phyloP scores from a whole-genome alignment of 1,139 yeast genomes.

The Suhomyces atakaporum region DNA sequence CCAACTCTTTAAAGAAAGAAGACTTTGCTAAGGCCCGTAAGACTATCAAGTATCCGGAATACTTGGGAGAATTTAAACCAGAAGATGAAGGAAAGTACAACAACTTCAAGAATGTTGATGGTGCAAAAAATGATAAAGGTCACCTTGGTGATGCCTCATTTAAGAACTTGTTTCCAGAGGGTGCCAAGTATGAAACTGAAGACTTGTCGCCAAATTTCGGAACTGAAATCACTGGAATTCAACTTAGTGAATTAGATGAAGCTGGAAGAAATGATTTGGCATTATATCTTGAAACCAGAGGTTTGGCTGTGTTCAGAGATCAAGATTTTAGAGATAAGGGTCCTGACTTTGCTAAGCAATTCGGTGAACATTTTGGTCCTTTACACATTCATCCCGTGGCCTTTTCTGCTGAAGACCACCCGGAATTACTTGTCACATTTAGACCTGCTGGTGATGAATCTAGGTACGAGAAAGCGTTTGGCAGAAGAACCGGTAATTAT shows the following conservation, averaged over 20 bases:
- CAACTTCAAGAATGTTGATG: slow-evolving; percentile 22
- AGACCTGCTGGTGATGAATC: slow-evolving; percentile 30
- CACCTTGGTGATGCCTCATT: slow-evolving; percentile 31
- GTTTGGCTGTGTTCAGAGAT: slow-evolving; percentile 32
- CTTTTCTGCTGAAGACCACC: slow-evolving; percentile 27
- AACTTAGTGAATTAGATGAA: slow-evolving; percentile 33
- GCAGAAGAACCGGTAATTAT: slow-evolving; percentile 18
- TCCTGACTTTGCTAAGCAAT: slow-evolving; percentile 29
- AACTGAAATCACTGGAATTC: slow-evolving; percentile 33
- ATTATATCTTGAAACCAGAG: slow-evolving; percentile 32
- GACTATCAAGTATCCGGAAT: slow-evolving; percentile 27
- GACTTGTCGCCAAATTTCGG: slow-evolving; percentile 37
- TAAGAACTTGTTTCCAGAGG: slow-evolving; percentile 29
- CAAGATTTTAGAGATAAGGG: slow-evolving; percentile 37
- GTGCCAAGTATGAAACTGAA: slow-evolving; percentile 16
- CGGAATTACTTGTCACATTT: slow-evolving; percentile 33
- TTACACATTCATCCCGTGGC: slow-evolving; percentile 36
- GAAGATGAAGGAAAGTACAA: slow-evolving; percentile 25
- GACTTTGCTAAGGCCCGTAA: slow-evolving; percentile 17
- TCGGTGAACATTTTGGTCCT: slow-evolving; percentile 34
- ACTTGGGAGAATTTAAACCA: slow-evolving; percentile 18
- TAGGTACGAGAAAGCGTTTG: slow-evolving; percentile 25
- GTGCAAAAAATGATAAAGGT: slow-evolving; percentile 29
- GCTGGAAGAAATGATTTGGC: slow-evolving; percentile 37
- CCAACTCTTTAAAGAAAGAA: slow-evolving; percentile 5